Percentiles rank a stretch among this genome's conserved stretches.
Conservation (phyloP, 2,329 filamentous ascomycete species). For the Aspergillaceae sp. region DNA sequence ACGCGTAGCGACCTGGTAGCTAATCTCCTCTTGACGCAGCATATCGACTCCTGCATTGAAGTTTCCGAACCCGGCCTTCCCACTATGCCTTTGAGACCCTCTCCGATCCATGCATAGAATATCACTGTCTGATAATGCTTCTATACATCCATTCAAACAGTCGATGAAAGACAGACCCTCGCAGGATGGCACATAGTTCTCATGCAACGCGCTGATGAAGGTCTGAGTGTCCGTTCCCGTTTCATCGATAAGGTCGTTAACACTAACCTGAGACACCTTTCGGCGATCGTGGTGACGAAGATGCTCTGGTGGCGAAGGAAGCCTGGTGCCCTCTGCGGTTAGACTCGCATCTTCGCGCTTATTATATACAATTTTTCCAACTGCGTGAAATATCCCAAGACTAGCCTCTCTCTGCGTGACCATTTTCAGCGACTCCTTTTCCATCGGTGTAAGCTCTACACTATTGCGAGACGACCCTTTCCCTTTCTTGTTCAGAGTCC, state of each 20-base stretch:
- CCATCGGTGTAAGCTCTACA: conserved; percentile 57
- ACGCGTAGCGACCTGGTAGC: conserved; percentile 81
- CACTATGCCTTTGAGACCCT: conserved; percentile 23
- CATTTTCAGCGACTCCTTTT: conserved; percentile 68
- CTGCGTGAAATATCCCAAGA: conserved; percentile 89
- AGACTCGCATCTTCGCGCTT: conserved; percentile 58
- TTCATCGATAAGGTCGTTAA: conserved; percentile 79
- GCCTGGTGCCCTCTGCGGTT: conserved; percentile 26
- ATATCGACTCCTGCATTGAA: conserved; percentile 45
- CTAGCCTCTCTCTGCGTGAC: conserved; percentile 82
- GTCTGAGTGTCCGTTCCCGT: conserved; percentile 86
- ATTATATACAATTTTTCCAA: conserved; percentile 94
- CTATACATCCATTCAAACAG: conserved; percentile 74
- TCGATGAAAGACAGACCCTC: conserved; percentile 59
- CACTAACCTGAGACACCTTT: conserved; percentile 55
- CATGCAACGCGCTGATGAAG: conserved; percentile 81
- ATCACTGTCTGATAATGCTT: conserved; percentile 79
- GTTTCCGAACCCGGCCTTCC: conserved; percentile 52
- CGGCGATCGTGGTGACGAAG: conserved; percentile 51
- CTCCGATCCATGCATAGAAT: conserved; percentile 61
- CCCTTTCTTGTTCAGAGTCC: conserved; percentile 59
- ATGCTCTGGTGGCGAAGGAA: conserved; percentile 53
- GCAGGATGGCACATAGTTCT: conserved; percentile 87
- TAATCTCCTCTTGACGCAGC: conserved; percentile 85
- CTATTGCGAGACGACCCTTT: conserved; percentile 49